Evolutionary conservation across 805 yeast genomes (phyloP).

Genomic region (Sugiyamaella marilandica): DNA sequence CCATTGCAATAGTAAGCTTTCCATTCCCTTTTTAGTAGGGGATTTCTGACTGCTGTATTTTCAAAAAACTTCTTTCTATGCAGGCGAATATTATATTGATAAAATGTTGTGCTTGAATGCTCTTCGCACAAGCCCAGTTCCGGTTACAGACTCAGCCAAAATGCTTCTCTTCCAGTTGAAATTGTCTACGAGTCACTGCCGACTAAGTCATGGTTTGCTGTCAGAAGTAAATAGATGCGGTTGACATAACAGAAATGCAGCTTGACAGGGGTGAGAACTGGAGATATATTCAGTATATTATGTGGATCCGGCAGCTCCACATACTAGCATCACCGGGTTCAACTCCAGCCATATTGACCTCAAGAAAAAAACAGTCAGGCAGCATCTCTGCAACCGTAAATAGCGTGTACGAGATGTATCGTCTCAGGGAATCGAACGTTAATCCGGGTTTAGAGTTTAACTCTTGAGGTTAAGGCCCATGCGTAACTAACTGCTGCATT

Average conservation of each 20-base stretch:
- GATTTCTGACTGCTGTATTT: conserved; percentile 10
- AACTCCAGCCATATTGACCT: conserved; percentile 8
- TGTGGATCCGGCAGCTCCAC: conserved; percentile 10
- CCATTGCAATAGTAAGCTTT: conserved; percentile 7
- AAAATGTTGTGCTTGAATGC: conserved; percentile 10
- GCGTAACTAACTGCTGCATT: too few relatives aligned
- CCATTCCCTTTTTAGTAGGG: conserved; percentile 10
- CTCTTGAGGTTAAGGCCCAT: too few relatives aligned
- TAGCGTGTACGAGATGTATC: conserved; percentile 10
- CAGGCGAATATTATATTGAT: conserved; percentile 7
- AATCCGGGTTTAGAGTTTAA: too few relatives aligned
- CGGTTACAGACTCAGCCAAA: conserved; percentile 4
- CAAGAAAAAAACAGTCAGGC: conserved; percentile 3
- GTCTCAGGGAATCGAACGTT: too few relatives aligned
- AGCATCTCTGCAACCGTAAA: conserved; percentile 4
- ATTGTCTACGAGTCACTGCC: conserved; percentile 1
- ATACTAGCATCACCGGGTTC: conserved; percentile 6
- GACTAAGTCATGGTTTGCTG: conserved; percentile 11
- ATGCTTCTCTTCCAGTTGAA: conserved; percentile 10
- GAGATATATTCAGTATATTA: not conserved
- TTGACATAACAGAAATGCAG: conserved; percentile 5
- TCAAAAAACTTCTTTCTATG: conserved; percentile 6
- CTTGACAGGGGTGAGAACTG: conserved; percentile 5
- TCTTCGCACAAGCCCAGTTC: conserved; percentile 8
- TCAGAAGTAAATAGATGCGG: conserved; percentile 9